These are phyloP conservation scores for Thalassiosira gravida DNA, from an alignment of 352 stramenopile genomes.

Conservation along the genomic window DNA sequence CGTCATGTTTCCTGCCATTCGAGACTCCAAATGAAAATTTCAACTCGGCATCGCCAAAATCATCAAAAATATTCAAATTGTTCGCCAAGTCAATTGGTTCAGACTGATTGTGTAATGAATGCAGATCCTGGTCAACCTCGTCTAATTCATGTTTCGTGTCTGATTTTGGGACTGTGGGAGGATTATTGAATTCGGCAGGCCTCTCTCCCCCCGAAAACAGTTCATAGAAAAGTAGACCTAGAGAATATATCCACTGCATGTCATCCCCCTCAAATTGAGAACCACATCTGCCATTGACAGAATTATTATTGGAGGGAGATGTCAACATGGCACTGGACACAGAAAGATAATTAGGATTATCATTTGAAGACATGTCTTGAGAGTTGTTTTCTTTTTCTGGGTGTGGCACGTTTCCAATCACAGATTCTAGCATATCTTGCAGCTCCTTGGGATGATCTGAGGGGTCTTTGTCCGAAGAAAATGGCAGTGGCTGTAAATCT, in stretches of 20 bases:
- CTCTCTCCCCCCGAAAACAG: conserved; percentile 25
- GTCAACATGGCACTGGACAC: neutral
- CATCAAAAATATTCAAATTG: conserved; percentile 15
- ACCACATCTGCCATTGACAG: neutral
- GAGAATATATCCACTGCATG: conserved; percentile 20
- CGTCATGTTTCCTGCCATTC: no score
- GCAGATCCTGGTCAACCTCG: neutral
- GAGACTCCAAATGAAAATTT: no score
- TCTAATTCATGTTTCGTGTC: neutral
- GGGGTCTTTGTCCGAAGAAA: neutral
- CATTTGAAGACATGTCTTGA: neutral
- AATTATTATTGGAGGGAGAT: neutral
- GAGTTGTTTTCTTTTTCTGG: neutral
- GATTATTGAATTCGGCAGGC: conserved; percentile 6
- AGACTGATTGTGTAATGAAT: neutral
- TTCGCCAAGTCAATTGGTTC: conserved; percentile 1
- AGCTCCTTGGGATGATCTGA: conserved; percentile 5
- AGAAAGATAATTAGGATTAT: neutral
- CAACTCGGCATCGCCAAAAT: conserved; percentile 1
- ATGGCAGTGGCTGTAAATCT: conserved; percentile 13
- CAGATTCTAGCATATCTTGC: conserved; percentile 3
- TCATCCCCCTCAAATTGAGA: no score
- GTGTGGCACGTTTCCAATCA: neutral
- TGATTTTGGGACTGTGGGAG: no score
- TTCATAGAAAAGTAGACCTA: conserved; percentile 31